Base-by-base conservation (phyloP, 805 yeast genomes). In the Ogataea pignaliae region DNA sequence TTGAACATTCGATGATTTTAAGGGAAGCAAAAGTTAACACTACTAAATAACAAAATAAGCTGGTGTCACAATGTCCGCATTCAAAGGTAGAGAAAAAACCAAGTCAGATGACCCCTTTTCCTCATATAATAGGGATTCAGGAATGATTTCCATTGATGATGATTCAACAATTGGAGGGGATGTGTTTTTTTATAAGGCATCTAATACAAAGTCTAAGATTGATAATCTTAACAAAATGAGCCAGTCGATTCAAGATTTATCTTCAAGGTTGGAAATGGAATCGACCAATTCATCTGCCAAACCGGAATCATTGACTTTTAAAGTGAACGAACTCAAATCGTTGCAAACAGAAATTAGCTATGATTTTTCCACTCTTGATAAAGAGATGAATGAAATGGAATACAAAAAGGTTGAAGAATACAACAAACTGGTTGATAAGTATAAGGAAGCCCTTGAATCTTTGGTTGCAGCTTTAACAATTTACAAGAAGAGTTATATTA, bases 111-210 rank as follows among this genome's bases (percentile, higher is more conserved):
- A 36, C 35, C 43, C 30, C 14, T 37, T 36, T 10, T 29, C 38
- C 13, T 26, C n/a, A 3, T 36, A 36, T 30, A 36, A 21, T 8
- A 36, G 26, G 38, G 31, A 30, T 41, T 39, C n/a, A 29, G 36
- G 14, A 37, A 36, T 15, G 26, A 21, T 21, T 7, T 21, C 26
- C 4, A 41, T 41, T 12, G 17, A 29, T 8, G 26, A 17, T 18
- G 31, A 31, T 8, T 18, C 14, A 16, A 11, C 21, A 3, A 13
- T 16, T n/a, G 9, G 21, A 12, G 36, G 31, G 14, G 40, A 36
- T 30, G 26, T 41, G 7, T 41, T 41, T 26, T 41, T 29, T 14
- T 41, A 41, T 29, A 41, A 36, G 6, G 14, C 39, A 4, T 41
- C 39, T 8, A 30, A 10, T 2, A 15, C 37, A 3, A 30, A 26